A percentile compares a stretch with the other conserved stretches of the same genome.
phyloP scores from a whole-genome alignment of 768 basidiomycete genomes.

The Lactarius vividus region DNA sequence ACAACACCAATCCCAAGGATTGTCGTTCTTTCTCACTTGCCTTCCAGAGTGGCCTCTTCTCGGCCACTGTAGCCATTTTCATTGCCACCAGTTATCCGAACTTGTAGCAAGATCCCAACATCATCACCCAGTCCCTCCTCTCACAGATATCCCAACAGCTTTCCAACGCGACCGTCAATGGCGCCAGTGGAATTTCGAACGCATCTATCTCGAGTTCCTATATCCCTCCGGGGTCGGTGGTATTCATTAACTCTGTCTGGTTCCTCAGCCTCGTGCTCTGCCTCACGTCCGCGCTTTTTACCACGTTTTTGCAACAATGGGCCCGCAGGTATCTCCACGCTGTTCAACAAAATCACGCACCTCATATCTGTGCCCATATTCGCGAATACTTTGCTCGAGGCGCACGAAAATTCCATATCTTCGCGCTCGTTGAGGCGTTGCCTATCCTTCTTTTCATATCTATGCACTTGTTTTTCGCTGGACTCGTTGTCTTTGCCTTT shows the following conservation, averaged over 20 bases:
- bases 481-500: constrained; percentile 3
- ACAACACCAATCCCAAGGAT: too few species aligned
- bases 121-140: too few species aligned
- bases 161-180: too few species aligned
- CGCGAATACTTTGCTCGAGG: constrained; percentile 5
- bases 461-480: constrained; percentile 13
- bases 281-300: constrained; percentile 8
- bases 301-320: constrained; percentile 17
- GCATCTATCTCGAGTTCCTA: background rate
- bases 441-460: constrained; percentile 8
- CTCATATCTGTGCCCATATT: constrained; percentile 9
- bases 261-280: constrained; percentile 12
- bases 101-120: too few species aligned
- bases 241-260: constrained; percentile 15
- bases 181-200: background rate
- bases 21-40: too few species aligned
- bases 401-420: constrained; percentile 1
- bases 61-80: too few species aligned
- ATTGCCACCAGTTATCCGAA: too few species aligned
- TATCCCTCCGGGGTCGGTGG: background rate
- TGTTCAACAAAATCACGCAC: background rate
- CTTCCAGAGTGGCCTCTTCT: too few species aligned
- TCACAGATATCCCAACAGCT: too few species aligned
- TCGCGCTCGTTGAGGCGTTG: constrained; percentile 5
- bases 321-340: constrained; percentile 2